phyloP scores from a whole-genome alignment of 352 stramenopile genomes.

The Phytophthora aleatoria region DNA sequence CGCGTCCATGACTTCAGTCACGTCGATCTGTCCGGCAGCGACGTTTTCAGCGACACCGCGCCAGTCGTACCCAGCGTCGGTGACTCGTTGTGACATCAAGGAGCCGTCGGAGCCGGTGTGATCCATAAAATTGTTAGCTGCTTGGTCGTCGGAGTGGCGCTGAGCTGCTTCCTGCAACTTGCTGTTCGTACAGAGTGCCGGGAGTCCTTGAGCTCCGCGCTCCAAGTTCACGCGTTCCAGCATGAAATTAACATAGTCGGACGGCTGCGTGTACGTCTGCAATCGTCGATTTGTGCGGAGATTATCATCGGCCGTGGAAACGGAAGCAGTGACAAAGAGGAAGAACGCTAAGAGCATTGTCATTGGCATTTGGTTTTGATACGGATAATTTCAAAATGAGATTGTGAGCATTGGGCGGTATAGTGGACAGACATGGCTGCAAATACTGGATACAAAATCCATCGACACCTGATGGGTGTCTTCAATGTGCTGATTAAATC shows the following conservation, averaged over 20 bases:
- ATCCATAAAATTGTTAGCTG: conserved; percentile 51
- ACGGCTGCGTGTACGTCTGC: conserved; percentile 28
- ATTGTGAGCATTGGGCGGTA: conserved; percentile 5
- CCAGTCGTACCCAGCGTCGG: conserved; percentile 51
- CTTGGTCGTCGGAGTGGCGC: conserved; percentile 47
- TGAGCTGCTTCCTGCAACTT: conserved; percentile 33
- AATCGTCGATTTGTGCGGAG: conserved; percentile 17
- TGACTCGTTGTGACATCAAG: conserved; percentile 41
- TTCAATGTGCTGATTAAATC: conserved; percentile 9
- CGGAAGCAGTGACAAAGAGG: conserved; percentile 1
- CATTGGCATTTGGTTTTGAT: conserved; percentile 1
- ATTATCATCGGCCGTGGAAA: background rate
- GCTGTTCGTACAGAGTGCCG: conserved; percentile 42
- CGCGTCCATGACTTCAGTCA: conserved; percentile 40
- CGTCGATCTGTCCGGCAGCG: conserved; percentile 39
- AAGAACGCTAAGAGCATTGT: conserved; percentile 10
- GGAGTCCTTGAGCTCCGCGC: conserved; percentile 38
- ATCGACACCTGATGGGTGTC: conserved; percentile 14
- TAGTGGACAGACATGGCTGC: conserved; percentile 23
- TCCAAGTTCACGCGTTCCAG: conserved; percentile 55
- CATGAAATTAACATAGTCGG: conserved; percentile 36
- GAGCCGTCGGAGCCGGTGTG: conserved; percentile 51
- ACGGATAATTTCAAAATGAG: conserved; percentile 15
- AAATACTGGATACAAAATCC: conserved; percentile 34
- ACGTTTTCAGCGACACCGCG: conserved; percentile 50